Conservation (phyloP, 176 grass and related monocot genomes). For the Phyllostachys edulis region DNA sequence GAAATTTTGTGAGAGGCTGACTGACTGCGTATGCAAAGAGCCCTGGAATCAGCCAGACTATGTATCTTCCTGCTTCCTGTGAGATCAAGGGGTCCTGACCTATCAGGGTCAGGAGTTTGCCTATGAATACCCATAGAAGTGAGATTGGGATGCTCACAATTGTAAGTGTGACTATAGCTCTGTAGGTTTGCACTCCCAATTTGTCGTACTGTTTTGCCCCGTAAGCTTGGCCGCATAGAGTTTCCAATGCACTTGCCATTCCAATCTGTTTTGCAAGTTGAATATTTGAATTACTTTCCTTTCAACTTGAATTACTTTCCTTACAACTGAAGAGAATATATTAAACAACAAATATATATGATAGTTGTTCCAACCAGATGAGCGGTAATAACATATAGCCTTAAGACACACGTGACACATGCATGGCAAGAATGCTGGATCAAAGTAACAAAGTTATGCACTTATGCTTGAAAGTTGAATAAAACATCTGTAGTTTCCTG, state of each 20-base stretch:
- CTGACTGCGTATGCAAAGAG: slow-evolving; percentile 66
- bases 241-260: slow-evolving; percentile 88
- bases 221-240: slow-evolving; percentile 84
- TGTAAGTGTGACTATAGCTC: slow-evolving; percentile 70
- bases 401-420: too few relatives aligned
- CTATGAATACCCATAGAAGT: slow-evolving; percentile 68
- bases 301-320: neutral
- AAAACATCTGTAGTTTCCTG: neutral
- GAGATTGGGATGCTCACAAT: slow-evolving; percentile 66
- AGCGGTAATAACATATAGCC: too few relatives aligned
- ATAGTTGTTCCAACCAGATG: neutral
- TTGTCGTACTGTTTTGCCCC: slow-evolving; percentile 69
- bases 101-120: slow-evolving; percentile 59
- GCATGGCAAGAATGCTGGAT: neutral
- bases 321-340: neutral
- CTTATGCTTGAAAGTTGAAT: neutral
- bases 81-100: slow-evolving; percentile 78
- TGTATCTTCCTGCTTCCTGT: slow-evolving; percentile 62
- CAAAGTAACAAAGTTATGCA: neutral
- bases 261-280: slow-evolving; percentile 59
- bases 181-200: slow-evolving; percentile 69
- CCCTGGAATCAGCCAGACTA: slow-evolving; percentile 71
- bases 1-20: slow-evolving; percentile 82
- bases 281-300: neutral
- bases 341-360: neutral